These are phyloP conservation scores for Fusarium palustre DNA, from an alignment of 2,329 filamentous ascomycete species.

Conservation along the genomic window DNA sequence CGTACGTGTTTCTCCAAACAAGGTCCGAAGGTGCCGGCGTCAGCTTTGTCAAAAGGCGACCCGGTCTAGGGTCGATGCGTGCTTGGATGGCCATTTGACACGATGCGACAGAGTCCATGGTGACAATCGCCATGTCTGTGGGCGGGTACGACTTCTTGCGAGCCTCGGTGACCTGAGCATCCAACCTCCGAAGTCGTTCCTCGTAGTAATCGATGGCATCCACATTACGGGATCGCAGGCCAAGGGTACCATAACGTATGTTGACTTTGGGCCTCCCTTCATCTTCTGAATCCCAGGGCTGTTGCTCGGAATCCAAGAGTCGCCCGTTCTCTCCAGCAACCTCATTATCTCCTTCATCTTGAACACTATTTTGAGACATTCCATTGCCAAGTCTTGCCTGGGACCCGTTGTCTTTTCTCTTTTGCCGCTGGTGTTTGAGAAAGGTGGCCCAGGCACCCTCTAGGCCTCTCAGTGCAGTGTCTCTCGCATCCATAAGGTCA, in stretches of 20 bases:
- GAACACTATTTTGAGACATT: constrained; percentile 40
- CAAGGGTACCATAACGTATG: constrained; percentile 82
- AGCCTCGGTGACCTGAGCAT: constrained; percentile 77
- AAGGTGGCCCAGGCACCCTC: constrained; percentile 87
- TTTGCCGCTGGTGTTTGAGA: constrained; percentile 46
- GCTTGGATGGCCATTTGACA: constrained; percentile 97
- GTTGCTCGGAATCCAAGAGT: constrained; percentile 64
- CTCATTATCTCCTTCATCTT: constrained; percentile 53
- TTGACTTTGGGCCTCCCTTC: constrained; percentile 73
- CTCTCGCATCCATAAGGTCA: constrained; percentile 74
- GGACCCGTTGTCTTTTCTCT: constrained; percentile 12
- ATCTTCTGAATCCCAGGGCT: constrained; percentile 52
- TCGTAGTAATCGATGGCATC: constrained; percentile 97
- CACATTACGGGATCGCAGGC: constrained; percentile 76
- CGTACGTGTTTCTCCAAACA: constrained; percentile 95
- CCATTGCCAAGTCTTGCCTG: constrained; percentile 23
- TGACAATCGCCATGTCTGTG: constrained; percentile 91
- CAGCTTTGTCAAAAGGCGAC: constrained; percentile 84
- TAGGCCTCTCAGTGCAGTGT: constrained; percentile 74
- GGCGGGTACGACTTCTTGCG: constrained; percentile 81
- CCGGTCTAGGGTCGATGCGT: constrained; percentile 88
- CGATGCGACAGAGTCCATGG: constrained; percentile 94
- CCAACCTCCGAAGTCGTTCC: constrained; percentile 81
- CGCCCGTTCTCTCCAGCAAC: constrained; percentile 68
- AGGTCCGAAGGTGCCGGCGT: constrained; percentile 92